phyloP scores from a whole-genome alignment of 805 yeast species.

The Myxozyma kluyveri region DNA sequence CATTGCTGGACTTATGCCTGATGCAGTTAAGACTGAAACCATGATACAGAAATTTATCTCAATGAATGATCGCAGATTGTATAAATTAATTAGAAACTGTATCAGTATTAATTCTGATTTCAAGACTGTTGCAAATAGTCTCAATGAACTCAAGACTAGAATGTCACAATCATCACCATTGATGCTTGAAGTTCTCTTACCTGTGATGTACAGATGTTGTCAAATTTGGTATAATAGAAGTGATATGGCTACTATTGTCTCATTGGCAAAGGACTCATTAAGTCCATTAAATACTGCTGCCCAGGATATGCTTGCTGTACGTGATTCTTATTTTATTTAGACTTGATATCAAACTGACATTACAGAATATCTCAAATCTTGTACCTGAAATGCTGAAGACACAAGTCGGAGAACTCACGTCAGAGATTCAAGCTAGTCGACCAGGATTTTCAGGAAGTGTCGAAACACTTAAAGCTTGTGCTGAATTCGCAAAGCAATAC shows the following conservation, averaged over 20 bases:
- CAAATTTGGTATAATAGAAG: conserved; percentile 63
- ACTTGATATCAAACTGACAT: neutral
- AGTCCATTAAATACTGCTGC: conserved; percentile 42
- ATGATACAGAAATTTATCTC: conserved; percentile 54
- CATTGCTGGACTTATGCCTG: conserved; percentile 60
- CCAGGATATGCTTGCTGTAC: conserved; percentile 54
- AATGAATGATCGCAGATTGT: conserved; percentile 58
- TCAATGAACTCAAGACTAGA: conserved; percentile 60
- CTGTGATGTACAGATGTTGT: conserved; percentile 61
- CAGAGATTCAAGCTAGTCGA: conserved; percentile 38
- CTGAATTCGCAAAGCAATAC: conserved; percentile 54
- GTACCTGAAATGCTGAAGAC: conserved; percentile 61
- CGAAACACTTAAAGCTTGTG: conserved; percentile 57
- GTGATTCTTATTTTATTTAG: conserved; percentile 36
- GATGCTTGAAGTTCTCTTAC: conserved; percentile 52
- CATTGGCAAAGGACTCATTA: conserved; percentile 42
- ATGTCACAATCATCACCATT: conserved; percentile 44
- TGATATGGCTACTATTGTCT: conserved; percentile 56
- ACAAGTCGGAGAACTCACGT: conserved; percentile 53
- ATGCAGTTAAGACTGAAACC: conserved; percentile 46
- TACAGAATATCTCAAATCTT: conserved; percentile 11
- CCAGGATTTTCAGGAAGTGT: conserved; percentile 35
- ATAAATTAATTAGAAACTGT: conserved; percentile 55
- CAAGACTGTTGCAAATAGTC: conserved; percentile 56
- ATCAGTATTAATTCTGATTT: conserved; percentile 58